phyloP scores from a whole-genome alignment of 768 basidiomycete species.

The Russula abietina region DNA sequence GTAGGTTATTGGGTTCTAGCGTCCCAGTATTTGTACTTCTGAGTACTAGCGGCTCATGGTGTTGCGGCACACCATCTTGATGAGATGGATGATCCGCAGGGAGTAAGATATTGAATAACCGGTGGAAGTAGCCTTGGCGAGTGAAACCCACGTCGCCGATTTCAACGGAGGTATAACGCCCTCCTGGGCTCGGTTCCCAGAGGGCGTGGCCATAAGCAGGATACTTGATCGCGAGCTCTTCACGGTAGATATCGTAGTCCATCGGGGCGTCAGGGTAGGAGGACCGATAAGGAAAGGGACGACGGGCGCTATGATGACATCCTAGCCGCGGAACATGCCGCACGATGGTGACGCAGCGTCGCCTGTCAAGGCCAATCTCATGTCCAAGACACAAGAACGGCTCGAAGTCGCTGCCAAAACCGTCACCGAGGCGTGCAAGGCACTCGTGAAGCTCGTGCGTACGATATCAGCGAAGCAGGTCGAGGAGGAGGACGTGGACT shows the following conservation, averaged over 20 bases:
- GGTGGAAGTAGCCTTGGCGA: constrained; percentile 3
- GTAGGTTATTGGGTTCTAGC: background rate
- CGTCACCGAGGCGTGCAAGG: constrained; percentile 95
- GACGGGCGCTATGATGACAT: background rate
- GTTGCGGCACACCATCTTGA: background rate
- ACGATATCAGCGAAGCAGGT: constrained; percentile 81
- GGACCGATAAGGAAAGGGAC: too few relatives aligned
- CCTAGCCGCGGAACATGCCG: too few relatives aligned
- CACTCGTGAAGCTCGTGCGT: constrained; percentile 94
- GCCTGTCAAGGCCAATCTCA: constrained; percentile 94
- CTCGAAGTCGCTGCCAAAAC: constrained; percentile 96
- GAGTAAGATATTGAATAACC: background rate
- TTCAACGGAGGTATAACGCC: background rate
- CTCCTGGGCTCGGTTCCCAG: background rate
- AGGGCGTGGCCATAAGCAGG: constrained; percentile 3
- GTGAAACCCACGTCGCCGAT: constrained; percentile 5
- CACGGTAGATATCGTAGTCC: constrained; percentile 2
- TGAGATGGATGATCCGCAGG: background rate
- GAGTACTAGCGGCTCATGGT: background rate
- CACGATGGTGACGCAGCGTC: too few relatives aligned
- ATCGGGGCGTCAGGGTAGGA: background rate
- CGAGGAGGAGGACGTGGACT: constrained; percentile 74
- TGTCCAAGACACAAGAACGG: constrained; percentile 97
- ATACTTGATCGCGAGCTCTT: constrained; percentile 2
- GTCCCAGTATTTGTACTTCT: background rate